Base-by-base conservation (phyloP, 2,329 filamentous ascomycete species). In the Sarocladium strictum region DNA sequence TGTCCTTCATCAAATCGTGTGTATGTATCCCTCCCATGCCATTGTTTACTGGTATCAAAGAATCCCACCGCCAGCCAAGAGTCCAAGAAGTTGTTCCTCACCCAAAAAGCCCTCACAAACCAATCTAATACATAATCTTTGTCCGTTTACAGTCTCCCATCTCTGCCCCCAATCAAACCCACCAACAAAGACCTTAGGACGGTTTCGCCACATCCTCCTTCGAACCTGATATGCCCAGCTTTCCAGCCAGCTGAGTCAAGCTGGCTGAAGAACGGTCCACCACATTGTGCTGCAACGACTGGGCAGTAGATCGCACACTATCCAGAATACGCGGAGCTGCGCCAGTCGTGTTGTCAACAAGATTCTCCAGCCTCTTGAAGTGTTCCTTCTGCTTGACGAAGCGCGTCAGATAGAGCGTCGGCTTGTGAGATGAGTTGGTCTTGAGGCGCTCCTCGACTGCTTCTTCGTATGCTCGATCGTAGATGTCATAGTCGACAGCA, bases 401-500 rank as follows among this genome's bases (percentile, higher is more conserved):
- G 45, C 70, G 72, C 47, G 75, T 81, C 57, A 78, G 65, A 59
- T 78, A 82, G 51, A 80, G 68, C 14, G 71, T 69, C 14, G 74
- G 72, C 53, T 68, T 67, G 45, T 70, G 64, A 15, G 69, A 65
- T 23, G 71, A 67, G 56, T 69, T 74, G 26, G 72, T 63, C 61
- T 69, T 72, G 62, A 97, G 93, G 15, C 86, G 80, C 56, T 87
- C 80, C 26, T 94, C 81, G 70, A 97, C 90, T 57, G 88, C 82
- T 19, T 66, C 65, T 64, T 89, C 84, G 66, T 96, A 97, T 0
- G 93, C 93, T 1, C 81, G 83, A 67, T 96, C 90, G 67, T 96
- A 97, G 56, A 97, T 86, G 64, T 94, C 85, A 62, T 90, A 90
- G 57, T 95, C 90, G 5, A 89, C 88, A 1, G 86, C 87, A 0